Evolutionary conservation across 2,329 filamentous ascomycete species (phyloP), one percentile per base, ranked within the genome.

Genomic region (Shiraia sp.): DNA sequence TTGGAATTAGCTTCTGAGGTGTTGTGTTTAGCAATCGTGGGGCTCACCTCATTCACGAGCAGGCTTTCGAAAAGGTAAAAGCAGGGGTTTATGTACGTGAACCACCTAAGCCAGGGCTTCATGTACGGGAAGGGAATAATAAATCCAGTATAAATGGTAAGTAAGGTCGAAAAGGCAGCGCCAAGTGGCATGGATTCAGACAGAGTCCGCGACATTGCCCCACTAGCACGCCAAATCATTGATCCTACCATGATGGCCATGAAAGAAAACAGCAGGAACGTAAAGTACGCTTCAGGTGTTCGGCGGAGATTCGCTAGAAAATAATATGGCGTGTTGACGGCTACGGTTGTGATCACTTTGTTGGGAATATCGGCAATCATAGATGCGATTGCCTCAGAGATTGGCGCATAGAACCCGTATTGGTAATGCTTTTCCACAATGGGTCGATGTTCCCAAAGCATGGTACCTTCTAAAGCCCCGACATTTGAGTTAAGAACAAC

Each of bases 331-430:
- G 71, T 17, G 36, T 71, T 73, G 43, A 70, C 71, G n/a, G 58
- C 28, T 1, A 76, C 55, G 12, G 61, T 59, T 17, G 72, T 72
- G 1, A 37, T 16, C 12, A 76, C 57, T 46, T 76, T 76, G 37
- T 72, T 70, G 0, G 75, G 75, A 43, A 77, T 53, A 36, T 77
- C 75, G 8, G 66, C 62, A 7, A 77, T 45, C 25, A 75, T 66
- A 2, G 51, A 49, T 2, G 55, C 41, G 10, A 88, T 75, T 10
- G 88, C 87, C 74, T 96, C 89, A 10, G 89, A 85, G 7, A 85
- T 88, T 0, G 90, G 88, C 58, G 92, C 90, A 60, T 95, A 95
- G 15, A 95, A 78, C 10, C 89, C 89, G 63, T 95, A 96, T 35
- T 85, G 81, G 35, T 77, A 70, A 53, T 96, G 90, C 66, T 95